Conservation (phyloP, 305 asterid species). For the Rubia balearica region DNA sequence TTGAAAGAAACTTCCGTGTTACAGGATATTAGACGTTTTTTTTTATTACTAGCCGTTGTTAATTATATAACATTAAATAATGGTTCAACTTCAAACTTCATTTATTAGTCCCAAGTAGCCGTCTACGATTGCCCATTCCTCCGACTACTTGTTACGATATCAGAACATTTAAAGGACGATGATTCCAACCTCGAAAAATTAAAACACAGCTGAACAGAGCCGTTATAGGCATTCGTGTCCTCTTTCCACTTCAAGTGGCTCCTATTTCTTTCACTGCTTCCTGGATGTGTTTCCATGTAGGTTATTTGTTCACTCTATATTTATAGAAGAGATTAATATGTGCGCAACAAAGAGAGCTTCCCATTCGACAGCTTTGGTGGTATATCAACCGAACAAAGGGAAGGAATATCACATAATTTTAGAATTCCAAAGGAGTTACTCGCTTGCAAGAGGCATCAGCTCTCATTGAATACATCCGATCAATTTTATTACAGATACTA, state of each 20-base stretch:
- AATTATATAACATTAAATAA: too few species aligned
- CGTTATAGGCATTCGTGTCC: too few species aligned
- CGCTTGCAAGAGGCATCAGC: conserved; percentile 60
- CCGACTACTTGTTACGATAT: too few species aligned
- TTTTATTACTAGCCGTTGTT: too few species aligned
- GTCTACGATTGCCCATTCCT: too few species aligned
- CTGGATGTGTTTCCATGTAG: neutral
- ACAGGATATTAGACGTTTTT: too few species aligned
- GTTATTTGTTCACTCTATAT: neutral
- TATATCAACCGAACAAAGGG: conserved; percentile 70
- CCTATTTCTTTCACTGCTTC: neutral
- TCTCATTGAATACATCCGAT: conserved; percentile 22
- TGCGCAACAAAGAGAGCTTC: conserved; percentile 52
- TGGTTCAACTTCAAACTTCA: too few species aligned
- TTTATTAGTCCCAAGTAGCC: too few species aligned
- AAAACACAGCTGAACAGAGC: too few species aligned
- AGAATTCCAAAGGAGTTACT: conserved; percentile 85
- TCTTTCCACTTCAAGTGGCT: neutral
- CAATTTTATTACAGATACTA: conserved; percentile 27
- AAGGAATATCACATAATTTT: conserved; percentile 71
- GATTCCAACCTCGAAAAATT: too few species aligned
- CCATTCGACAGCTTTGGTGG: conserved; percentile 39
- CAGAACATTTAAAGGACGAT: too few species aligned
- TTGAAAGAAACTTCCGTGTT: too few species aligned
- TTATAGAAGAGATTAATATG: conserved; percentile 7